A percentile compares a stretch with the other conserved stretches of the same genome.
These are phyloP conservation scores for Penicillium lividum DNA, from an alignment of 495 filamentous ascomycete species.

Conservation along the genomic window DNA sequence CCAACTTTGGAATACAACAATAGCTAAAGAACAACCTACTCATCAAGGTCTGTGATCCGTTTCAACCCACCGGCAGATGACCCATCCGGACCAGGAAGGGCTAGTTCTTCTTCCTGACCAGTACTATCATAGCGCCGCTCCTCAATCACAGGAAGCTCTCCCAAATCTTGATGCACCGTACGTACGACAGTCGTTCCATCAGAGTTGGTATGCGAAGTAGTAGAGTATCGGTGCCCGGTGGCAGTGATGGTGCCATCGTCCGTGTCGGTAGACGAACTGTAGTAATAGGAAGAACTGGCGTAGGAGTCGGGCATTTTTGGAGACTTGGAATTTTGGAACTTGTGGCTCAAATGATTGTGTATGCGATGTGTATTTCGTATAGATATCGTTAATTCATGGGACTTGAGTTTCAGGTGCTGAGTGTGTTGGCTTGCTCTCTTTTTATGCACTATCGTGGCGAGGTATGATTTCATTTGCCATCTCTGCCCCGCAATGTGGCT, in stretches of 20 bases:
- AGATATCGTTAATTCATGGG: neutral
- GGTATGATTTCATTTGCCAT: constrained; percentile 15
- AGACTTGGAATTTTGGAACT: neutral
- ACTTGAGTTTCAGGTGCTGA: neutral
- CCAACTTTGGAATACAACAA: neutral
- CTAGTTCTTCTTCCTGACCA: constrained; percentile 33
- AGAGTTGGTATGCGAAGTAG: constrained; percentile 33
- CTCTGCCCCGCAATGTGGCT: neutral
- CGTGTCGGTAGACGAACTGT: constrained; percentile 33
- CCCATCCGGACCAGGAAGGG: constrained; percentile 8
- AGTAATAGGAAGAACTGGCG: constrained; percentile 36
- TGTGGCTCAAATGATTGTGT: neutral
- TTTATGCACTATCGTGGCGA: constrained; percentile 11
- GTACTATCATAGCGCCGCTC: constrained; percentile 39
- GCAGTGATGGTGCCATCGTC: constrained; percentile 21
- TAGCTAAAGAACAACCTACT: neutral
- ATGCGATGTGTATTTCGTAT: neutral
- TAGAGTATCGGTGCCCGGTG: constrained; percentile 40
- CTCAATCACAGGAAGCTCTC: constrained; percentile 35
- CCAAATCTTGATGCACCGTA: constrained; percentile 40
- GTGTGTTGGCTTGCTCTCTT: neutral
- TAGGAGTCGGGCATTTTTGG: constrained; percentile 27
- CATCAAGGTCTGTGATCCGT: constrained; percentile 33
- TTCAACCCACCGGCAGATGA: constrained; percentile 28
- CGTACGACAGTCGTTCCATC: constrained; percentile 42